Evolutionary conservation across 495 filamentous ascomycete species (phyloP).

Genomic region (Neurospora pannonica): DNA sequence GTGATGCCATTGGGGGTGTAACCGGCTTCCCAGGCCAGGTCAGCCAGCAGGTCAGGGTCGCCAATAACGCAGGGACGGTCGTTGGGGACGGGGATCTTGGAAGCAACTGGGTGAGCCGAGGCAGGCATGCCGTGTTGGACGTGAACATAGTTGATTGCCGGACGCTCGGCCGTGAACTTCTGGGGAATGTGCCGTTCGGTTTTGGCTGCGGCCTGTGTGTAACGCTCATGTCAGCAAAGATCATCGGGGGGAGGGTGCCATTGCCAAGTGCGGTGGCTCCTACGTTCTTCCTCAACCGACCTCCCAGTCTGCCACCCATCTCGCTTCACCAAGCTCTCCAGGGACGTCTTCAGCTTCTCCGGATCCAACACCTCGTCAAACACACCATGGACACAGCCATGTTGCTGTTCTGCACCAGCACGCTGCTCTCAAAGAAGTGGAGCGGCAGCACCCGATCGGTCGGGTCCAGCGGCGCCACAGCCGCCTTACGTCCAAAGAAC

Average conservation of each 20-base stretch:
- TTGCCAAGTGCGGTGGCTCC: conserved; percentile 12
- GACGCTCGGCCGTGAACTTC: conserved; percentile 23
- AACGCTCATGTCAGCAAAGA: not conserved
- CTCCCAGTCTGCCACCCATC: conserved; percentile 35
- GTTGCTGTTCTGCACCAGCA: conserved; percentile 24
- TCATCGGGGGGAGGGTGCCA: not conserved
- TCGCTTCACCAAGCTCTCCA: conserved; percentile 23
- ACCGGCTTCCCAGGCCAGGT: conserved; percentile 15
- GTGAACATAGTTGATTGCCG: conserved; percentile 25
- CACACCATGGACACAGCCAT: conserved; percentile 29
- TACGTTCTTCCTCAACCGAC: conserved; percentile 25
- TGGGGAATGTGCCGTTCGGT: conserved; percentile 37
- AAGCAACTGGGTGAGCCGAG: conserved; percentile 23
- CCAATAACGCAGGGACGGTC: conserved; percentile 11
- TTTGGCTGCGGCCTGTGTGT: conserved; percentile 17
- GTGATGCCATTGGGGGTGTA: conserved; percentile 15
- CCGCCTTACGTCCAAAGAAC: conserved; percentile 9
- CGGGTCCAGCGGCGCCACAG: conserved; percentile 6
- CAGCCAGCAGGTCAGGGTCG: conserved; percentile 15
- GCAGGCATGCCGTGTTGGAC: conserved; percentile 14
- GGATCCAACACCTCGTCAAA: conserved; percentile 43
- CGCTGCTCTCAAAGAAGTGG: conserved; percentile 30
- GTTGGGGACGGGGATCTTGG: conserved; percentile 18
- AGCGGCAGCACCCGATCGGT: conserved; percentile 31
- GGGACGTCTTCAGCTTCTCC: conserved; percentile 20